Base-by-base conservation (phyloP, 257 asterid genomes). In the Craterostigma plantagineum region DNA sequence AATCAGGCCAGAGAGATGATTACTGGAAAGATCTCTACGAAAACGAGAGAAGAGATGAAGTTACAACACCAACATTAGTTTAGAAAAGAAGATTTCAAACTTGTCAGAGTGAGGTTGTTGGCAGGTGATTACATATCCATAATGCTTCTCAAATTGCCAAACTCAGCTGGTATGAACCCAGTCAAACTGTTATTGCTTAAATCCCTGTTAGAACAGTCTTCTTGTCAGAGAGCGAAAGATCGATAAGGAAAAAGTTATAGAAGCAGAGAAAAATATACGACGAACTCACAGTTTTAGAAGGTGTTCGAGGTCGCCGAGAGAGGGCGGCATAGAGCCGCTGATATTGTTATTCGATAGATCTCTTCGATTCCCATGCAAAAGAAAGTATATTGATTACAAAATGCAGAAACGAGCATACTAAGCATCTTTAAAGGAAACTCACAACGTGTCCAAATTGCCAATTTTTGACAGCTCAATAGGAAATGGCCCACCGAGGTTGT, bases 241-340 rank as follows among this genome's bases (percentile, higher is more conserved):
- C 7, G 11, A 30, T 45, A 16, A 14, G 30, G 14, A 0, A 8
- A 9, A 6, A 15, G 16, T 23, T n/a, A 10, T 12, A 14, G 15
- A 14, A 4, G 8, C 16, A 4, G 8, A 27, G 42, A 15, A 1
- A 7, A 0, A 9, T 7, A 10, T 14, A 33, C 0, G 9, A 15
- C 14, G n/a, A 5, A 64, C 92, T 68, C 53, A 83, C 99, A 90
- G 69, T 58, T 83, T 90, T 45, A 90, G 62, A 57, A 90, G 99
- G 67, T 90, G 99, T 65, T 90, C 96, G 78, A 83, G 65, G 63
- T 90, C 99, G 43, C 99, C 96, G 0, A 90, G 77, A 35, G 95
- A 66, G 8, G 94, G 62, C 33, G 99, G 94, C 64, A 83, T 72
- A 3, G 63, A 59, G 33, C 96, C 96, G 7, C 59, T 67, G 57